A percentile compares a stretch with the other conserved stretches of the same genome.
These are phyloP conservation scores for Phytopythium sindhum DNA, from an alignment of 352 stramenopile species.

Conservation along the genomic window DNA sequence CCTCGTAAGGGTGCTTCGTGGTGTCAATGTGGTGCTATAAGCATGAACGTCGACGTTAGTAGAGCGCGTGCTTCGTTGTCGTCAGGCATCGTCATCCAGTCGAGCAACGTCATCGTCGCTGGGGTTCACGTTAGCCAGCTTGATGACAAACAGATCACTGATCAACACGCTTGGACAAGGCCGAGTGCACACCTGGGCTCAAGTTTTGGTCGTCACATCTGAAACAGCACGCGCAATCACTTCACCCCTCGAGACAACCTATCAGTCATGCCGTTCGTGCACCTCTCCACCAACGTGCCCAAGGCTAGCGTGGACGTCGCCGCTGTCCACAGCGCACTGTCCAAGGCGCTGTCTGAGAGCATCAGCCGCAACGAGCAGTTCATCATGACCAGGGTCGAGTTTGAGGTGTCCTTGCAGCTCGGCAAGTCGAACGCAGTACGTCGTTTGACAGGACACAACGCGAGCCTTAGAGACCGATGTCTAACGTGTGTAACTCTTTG, in stretches of 20 bases:
- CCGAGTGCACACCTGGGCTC: no score
- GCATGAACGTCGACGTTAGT: no score
- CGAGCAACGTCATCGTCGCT: no score
- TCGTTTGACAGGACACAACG: no score
- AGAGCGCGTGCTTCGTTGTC: no score
- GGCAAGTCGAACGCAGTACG: conserved; percentile 3
- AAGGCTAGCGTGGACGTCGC: not conserved
- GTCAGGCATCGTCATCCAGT: no score
- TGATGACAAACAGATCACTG: not conserved
- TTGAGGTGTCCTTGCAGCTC: conserved; percentile 1
- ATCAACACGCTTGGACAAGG: conserved; percentile 44
- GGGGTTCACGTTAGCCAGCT: no score
- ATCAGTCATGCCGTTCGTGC: conserved; percentile 27
- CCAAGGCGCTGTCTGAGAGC: conserved; percentile 6
- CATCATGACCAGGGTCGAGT: conserved; percentile 6
- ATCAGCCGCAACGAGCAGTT: conserved; percentile 5
- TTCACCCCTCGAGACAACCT: not conserved
- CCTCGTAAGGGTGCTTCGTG: no score
- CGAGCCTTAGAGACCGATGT: not conserved
- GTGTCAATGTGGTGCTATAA: no score
- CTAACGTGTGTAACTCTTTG: not conserved
- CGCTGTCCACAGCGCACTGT: not conserved
- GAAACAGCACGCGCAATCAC: no score
- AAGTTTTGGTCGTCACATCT: no score
- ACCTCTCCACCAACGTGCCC: conserved; percentile 27